Conservation (phyloP, 108 stramenopile genomes). For the Bacterosira constricta region DNA sequence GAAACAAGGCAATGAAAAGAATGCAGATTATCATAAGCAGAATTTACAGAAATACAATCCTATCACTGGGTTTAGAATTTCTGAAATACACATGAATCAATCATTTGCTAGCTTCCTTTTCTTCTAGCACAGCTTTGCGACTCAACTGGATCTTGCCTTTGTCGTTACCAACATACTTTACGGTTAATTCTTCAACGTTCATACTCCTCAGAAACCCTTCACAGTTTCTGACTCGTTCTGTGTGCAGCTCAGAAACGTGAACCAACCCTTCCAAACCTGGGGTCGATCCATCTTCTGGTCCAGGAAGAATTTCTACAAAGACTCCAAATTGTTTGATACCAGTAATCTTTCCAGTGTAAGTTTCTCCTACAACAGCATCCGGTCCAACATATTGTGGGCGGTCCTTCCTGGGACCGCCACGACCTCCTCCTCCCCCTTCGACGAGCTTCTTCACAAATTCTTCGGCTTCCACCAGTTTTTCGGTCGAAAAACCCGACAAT, state of each 20-base stretch:
- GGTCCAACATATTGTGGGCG: conserved; percentile 69
- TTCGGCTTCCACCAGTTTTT: conserved; percentile 68
- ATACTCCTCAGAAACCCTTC: conserved; percentile 75
- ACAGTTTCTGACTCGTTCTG: conserved; percentile 77
- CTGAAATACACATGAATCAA: too few relatives aligned
- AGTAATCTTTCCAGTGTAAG: conserved; percentile 78
- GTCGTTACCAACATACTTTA: conserved; percentile 61
- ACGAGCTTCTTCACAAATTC: conserved; percentile 63
- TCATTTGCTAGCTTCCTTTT: too few relatives aligned
- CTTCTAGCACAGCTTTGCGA: too few relatives aligned
- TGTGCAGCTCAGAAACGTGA: conserved; percentile 85
- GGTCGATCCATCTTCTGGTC: conserved; percentile 77
- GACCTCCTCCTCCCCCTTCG: conserved; percentile 41
- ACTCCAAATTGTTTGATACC: conserved; percentile 86
- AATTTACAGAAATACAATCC: too few relatives aligned
- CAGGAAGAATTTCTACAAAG: conserved; percentile 82
- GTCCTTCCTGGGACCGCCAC: conserved; percentile 53
- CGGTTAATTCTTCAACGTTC: conserved; percentile 73
- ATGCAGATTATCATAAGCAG: too few relatives aligned
- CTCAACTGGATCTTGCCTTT: too few relatives aligned
- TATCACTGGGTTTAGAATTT: too few relatives aligned
- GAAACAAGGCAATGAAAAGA: too few relatives aligned
- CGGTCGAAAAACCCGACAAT: conserved; percentile 59
- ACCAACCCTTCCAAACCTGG: conserved; percentile 83
- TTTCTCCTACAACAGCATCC: conserved; percentile 70